Evolutionary conservation across 768 basidiomycete genomes (phyloP).

Genomic region (Russula griseocarnosa): DNA sequence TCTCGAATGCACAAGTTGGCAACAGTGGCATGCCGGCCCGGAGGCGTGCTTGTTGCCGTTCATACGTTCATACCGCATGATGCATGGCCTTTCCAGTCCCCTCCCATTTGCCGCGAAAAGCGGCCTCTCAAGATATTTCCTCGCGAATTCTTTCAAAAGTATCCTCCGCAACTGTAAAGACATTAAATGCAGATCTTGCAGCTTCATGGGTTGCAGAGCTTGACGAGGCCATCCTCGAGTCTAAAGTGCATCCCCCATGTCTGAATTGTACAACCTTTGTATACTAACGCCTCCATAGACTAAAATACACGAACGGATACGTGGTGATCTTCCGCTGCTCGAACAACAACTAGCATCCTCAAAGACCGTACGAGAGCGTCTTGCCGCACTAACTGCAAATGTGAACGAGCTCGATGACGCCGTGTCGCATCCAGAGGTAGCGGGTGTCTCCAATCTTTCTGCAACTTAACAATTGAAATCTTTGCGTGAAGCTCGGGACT

Average conservation of each 20-base stretch:
- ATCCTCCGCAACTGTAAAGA: constrained; percentile 54
- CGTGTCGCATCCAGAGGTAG: constrained; percentile 60
- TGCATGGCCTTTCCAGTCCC: constrained; percentile 74
- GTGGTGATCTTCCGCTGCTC: constrained; percentile 58
- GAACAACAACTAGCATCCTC: constrained; percentile 60
- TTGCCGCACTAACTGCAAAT: constrained; percentile 47
- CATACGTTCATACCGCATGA: neutral
- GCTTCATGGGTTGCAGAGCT: constrained; percentile 70
- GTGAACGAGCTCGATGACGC: constrained; percentile 49
- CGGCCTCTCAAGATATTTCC: constrained; percentile 58
- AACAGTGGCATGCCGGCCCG: constrained; percentile 4
- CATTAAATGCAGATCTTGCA: constrained; percentile 57
- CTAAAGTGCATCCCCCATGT: constrained; percentile 51
- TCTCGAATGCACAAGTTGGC: neutral
- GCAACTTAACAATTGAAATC: constrained; percentile 24
- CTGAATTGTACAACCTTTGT: constrained; percentile 8
- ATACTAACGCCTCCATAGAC: constrained; percentile 38
- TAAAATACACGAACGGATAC: constrained; percentile 70
- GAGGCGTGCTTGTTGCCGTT: neutral
- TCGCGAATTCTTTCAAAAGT: constrained; percentile 68
- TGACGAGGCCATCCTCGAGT: constrained; percentile 62
- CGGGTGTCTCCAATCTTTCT: constrained; percentile 22
- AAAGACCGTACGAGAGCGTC: constrained; percentile 58
- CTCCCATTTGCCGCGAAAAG: constrained; percentile 64
- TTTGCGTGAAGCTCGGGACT: constrained; percentile 58